Evolutionary conservation across 2,329 filamentous ascomycete genomes (phyloP).

Genomic region (Aureobasidium sp.): DNA sequence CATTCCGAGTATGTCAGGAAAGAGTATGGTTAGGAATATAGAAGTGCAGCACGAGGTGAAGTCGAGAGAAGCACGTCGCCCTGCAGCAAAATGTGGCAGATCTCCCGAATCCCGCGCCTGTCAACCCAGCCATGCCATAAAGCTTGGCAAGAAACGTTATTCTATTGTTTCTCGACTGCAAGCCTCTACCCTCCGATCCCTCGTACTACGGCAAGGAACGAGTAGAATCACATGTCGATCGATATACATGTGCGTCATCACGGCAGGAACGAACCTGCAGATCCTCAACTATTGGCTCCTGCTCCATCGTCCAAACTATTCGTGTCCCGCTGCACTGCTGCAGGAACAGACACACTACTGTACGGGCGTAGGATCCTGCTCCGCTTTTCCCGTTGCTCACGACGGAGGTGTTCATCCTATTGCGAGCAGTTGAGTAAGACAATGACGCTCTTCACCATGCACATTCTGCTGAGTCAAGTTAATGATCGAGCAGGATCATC

Average conservation of each 20-base stretch:
- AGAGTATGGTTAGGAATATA: not conserved
- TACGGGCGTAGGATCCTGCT: not conserved
- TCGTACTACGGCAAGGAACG: slow-evolving; percentile 4
- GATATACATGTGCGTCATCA: not conserved
- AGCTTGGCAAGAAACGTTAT: slow-evolving; percentile 4
- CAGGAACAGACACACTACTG: slow-evolving; percentile 1
- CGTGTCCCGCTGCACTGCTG: not conserved
- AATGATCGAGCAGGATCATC: slow-evolving; percentile 5
- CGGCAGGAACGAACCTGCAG: slow-evolving; percentile 1
- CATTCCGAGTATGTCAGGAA: not conserved
- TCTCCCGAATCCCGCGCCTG: not conserved
- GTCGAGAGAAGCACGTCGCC: not conserved
- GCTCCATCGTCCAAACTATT: not conserved
- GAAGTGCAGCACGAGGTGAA: not conserved
- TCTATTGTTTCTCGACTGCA: slow-evolving; percentile 2
- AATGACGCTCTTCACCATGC: not conserved
- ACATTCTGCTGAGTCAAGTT: not conserved
- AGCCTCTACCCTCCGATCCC: not conserved
- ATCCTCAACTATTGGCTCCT: slow-evolving; percentile 9
- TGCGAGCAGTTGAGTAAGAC: slow-evolving; percentile 5
- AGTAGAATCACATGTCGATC: slow-evolving; percentile 4
- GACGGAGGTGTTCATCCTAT: not conserved
- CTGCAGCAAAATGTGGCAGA: slow-evolving; percentile 1
- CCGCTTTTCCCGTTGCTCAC: not conserved
- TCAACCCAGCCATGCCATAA: not conserved